Conservation (phyloP, 1,284 basidiomycete genomes). For the Tylopilus sp. region DNA sequence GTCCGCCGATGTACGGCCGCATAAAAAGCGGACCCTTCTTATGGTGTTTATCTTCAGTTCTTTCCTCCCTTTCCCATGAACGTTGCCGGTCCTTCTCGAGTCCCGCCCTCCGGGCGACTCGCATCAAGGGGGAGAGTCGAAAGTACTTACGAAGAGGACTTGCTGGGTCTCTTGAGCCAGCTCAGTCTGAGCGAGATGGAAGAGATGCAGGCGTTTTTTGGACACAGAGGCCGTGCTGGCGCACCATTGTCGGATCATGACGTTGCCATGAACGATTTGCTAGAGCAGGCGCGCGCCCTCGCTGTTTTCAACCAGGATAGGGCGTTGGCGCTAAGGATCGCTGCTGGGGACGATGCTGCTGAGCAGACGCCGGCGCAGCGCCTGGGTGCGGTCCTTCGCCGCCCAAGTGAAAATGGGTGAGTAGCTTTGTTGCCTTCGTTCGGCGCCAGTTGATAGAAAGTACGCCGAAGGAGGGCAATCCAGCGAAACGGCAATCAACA, state of each 20-base stretch:
- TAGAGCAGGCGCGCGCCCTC: conserved; percentile 25
- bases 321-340: conserved; percentile 20
- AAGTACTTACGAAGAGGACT: conserved; percentile 27
- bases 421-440: neutral
- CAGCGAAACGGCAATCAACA: too few relatives aligned
- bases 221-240: conserved; percentile 7
- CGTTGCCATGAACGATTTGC: conserved; percentile 25
- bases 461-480: too few relatives aligned
- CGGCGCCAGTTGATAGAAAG: neutral
- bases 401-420: conserved; percentile 4
- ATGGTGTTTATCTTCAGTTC: neutral
- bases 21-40: neutral
- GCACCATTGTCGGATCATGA: conserved; percentile 23
- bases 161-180: conserved; percentile 16
- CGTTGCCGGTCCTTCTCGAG: conserved; percentile 28
- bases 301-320: conserved; percentile 21
- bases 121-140: conserved; percentile 10
- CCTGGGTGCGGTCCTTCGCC: neutral
- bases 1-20: neutral
- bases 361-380: neutral
- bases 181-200: conserved; percentile 23
- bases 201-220: conserved; percentile 17
- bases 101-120: neutral
- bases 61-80: conserved; percentile 25
- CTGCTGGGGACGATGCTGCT: conserved; percentile 10